These are phyloP conservation scores for Cercospora sojina DNA, from an alignment of 2,329 filamentous ascomycete genomes.

Conservation along the genomic window DNA sequence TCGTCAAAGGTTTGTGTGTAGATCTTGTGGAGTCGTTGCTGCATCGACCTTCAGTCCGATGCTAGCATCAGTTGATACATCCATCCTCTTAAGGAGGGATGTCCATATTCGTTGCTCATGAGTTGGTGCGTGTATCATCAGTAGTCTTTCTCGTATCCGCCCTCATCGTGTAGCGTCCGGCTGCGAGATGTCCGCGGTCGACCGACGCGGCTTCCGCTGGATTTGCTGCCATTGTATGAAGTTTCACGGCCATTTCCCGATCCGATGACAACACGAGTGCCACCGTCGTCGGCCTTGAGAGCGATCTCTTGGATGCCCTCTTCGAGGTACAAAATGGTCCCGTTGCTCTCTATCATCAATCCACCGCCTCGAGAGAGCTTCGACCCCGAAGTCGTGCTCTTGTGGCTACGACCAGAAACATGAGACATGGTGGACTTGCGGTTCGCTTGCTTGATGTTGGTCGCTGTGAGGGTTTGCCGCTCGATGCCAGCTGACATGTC, in stretches of 20 bases:
- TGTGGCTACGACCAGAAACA: slow-evolving; percentile 32
- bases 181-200: slow-evolving; percentile 22
- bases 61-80: neutral
- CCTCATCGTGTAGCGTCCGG: slow-evolving; percentile 28
- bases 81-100: neutral
- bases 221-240: slow-evolving; percentile 27
- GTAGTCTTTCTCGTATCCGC: slow-evolving; percentile 19
- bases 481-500: slow-evolving; percentile 24
- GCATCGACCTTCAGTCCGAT: neutral
- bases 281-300: slow-evolving; percentile 31
- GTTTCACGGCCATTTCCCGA: slow-evolving; percentile 27
- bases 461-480: slow-evolving; percentile 31
- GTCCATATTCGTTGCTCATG: neutral
- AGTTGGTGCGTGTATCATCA: neutral
- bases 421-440: slow-evolving; percentile 22
- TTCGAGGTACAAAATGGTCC: slow-evolving; percentile 32
- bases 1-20: neutral
- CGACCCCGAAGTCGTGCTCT: slow-evolving; percentile 28
- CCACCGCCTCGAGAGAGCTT: slow-evolving; percentile 25
- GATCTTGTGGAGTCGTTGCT: neutral
- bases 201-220: slow-evolving; percentile 26
- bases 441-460: slow-evolving; percentile 31
- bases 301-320: slow-evolving; percentile 24
- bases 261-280: slow-evolving; percentile 28
- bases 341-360: slow-evolving; percentile 32